A percentile compares a stretch with the other conserved stretches of the same genome.
These are phyloP conservation scores for Cornus suecica DNA, from an alignment of 148 eudicot species.

Conservation along the genomic window DNA sequence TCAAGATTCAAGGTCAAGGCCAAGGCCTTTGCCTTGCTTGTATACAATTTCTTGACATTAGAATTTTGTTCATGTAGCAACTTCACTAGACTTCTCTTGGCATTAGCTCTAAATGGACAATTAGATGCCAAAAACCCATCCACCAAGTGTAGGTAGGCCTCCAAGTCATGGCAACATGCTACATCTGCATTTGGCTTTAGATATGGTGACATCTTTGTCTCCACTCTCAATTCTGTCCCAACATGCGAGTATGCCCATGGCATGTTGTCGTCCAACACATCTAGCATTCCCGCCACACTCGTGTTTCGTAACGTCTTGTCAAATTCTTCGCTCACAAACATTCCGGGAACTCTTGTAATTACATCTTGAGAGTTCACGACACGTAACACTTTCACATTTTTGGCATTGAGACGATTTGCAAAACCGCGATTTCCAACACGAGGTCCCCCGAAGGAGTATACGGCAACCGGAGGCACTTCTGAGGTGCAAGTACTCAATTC, in stretches of 20 bases:
- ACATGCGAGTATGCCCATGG: slow-evolving; percentile 86
- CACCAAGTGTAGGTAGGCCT: slow-evolving; percentile 79
- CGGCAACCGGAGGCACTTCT: slow-evolving; percentile 68
- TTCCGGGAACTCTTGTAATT: slow-evolving; percentile 80
- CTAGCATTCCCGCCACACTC: slow-evolving; percentile 20
- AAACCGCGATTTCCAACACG: slow-evolving; percentile 80
- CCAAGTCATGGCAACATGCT: slow-evolving; percentile 93
- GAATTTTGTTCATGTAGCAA: slow-evolving; percentile 72
- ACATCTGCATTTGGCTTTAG: slow-evolving; percentile 78
- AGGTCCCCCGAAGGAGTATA: slow-evolving; percentile 87
- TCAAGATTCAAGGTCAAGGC: slow-evolving; percentile 46
- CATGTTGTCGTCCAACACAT: slow-evolving; percentile 50
- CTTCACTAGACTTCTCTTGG: slow-evolving; percentile 68
- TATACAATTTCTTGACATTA: slow-evolving; percentile 76
- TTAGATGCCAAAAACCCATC: slow-evolving; percentile 66
- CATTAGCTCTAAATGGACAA: slow-evolving; percentile 72
- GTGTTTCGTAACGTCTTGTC: slow-evolving; percentile 47
- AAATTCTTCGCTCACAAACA: slow-evolving; percentile 67
- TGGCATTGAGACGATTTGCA: slow-evolving; percentile 31
- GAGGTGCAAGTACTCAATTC: slow-evolving; percentile 50
- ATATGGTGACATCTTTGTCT: slow-evolving; percentile 76
- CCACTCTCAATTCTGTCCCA: slow-evolving; percentile 62
- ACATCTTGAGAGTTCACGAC: slow-evolving; percentile 80
- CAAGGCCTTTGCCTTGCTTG: slow-evolving; percentile 62
- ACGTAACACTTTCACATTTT: slow-evolving; percentile 61